Evolutionary conservation across 164 flowering plant species (phyloP).

Genomic region (Litsea cubeba): DNA sequence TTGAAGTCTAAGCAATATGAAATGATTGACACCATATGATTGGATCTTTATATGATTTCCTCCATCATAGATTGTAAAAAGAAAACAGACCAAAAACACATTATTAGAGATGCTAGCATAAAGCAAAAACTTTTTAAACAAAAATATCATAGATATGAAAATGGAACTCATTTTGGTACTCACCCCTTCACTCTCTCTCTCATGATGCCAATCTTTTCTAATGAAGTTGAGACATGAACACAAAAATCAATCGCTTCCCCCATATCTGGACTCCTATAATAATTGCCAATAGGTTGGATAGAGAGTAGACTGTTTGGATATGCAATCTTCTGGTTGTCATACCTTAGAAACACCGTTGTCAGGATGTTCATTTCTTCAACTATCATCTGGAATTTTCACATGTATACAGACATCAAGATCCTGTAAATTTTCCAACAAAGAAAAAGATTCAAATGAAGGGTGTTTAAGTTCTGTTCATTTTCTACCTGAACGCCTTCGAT

Average conservation of each 20-base stretch:
- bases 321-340: slow-evolving; percentile 25
- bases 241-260: slow-evolving; percentile 22
- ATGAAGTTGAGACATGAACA: slow-evolving; percentile 23
- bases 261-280: slow-evolving; percentile 35
- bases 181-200: slow-evolving; percentile 40
- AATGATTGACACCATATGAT: too few relatives aligned
- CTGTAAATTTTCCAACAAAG: neutral
- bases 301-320: slow-evolving; percentile 25
- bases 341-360: slow-evolving; percentile 45
- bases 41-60: too few relatives aligned
- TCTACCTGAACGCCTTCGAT: slow-evolving; percentile 52
- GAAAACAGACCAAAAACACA: too few relatives aligned
- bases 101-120: too few relatives aligned
- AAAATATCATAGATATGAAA: too few relatives aligned
- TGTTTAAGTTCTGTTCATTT: neutral
- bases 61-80: too few relatives aligned
- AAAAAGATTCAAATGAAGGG: neutral
- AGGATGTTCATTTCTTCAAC: slow-evolving; percentile 69
- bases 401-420: neutral
- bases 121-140: too few relatives aligned
- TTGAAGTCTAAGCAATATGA: too few relatives aligned
- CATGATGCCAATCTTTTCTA: slow-evolving; percentile 44
- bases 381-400: slow-evolving; percentile 37
- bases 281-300: slow-evolving; percentile 32
- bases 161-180: neutral